phyloP scores from a whole-genome alignment of 1,284 basidiomycete genomes.

The Cystobasidium pallidum region DNA sequence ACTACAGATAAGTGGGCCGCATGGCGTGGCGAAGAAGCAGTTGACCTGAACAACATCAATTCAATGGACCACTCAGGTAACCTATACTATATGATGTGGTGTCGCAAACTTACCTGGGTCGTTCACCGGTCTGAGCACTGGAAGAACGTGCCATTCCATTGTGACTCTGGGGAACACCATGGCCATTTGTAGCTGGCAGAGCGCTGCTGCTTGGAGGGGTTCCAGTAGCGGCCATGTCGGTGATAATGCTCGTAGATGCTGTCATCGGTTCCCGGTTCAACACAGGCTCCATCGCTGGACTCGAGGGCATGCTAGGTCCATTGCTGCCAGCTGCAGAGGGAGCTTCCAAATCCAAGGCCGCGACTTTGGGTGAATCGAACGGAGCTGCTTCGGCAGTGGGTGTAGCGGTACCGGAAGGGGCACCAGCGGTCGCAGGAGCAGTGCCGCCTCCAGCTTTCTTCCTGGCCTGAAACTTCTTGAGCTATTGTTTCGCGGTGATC shows the following conservation, averaged over 20 bases:
- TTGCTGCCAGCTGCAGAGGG: slow-evolving; percentile 16
- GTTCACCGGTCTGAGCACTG: not conserved
- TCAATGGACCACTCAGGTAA: not conserved
- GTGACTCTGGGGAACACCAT: not conserved
- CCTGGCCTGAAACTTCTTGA: slow-evolving; percentile 50
- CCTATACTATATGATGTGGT: not conserved
- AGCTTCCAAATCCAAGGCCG: not conserved
- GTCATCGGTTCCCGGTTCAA: not conserved
- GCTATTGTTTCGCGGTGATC: slow-evolving; percentile 31
- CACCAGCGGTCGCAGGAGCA: slow-evolving; percentile 9
- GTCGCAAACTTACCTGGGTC: not conserved
- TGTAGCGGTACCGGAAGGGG: slow-evolving; percentile 7
- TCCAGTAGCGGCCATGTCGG: not conserved
- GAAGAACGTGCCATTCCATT: not conserved
- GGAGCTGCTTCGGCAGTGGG: slow-evolving; percentile 31
- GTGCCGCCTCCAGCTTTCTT: slow-evolving; percentile 44
- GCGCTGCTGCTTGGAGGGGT: not conserved
- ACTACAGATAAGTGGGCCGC: slow-evolving; percentile 36
- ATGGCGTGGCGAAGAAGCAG: slow-evolving; percentile 34
- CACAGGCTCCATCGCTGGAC: slow-evolving; percentile 24
- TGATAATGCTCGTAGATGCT: not conserved
- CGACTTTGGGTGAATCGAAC: slow-evolving; percentile 26
- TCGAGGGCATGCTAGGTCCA: slow-evolving; percentile 18
- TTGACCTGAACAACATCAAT: slow-evolving; percentile 2
- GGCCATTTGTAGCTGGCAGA: slow-evolving; percentile 7